A percentile compares a stretch with the other conserved stretches of the same genome.
These are phyloP conservation scores for Didymella arachidicola DNA, from an alignment of 2,329 filamentous ascomycete genomes.

Conservation along the genomic window DNA sequence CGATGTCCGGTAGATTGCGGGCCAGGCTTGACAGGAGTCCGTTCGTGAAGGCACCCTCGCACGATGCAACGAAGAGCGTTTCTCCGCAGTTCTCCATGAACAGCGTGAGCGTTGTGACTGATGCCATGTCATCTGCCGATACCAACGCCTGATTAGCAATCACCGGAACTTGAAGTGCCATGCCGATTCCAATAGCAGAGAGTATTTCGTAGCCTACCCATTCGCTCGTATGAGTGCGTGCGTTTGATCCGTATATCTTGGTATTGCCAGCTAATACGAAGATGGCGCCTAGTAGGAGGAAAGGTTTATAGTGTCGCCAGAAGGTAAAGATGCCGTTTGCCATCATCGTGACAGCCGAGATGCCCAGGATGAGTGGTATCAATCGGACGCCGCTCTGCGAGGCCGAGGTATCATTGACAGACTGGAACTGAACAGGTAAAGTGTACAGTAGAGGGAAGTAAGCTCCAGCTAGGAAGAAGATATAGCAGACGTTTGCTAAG, in stretches of 20 bases:
- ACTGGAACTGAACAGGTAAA: constrained; percentile 42
- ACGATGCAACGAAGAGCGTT: constrained; percentile 54
- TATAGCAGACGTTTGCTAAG: constrained; percentile 27
- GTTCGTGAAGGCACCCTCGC: constrained; percentile 54
- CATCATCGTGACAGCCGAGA: constrained; percentile 40
- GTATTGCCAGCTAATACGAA: constrained; percentile 30
- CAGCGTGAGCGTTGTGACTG: constrained; percentile 52
- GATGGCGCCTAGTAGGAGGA: constrained; percentile 47
- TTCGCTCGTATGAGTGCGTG: constrained; percentile 45
- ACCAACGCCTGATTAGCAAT: constrained; percentile 53
- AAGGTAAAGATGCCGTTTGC: constrained; percentile 37
- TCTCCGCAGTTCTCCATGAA: constrained; percentile 56
- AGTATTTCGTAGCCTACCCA: constrained; percentile 61
- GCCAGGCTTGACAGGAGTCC: constrained; percentile 47
- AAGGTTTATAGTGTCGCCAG: constrained; percentile 54
- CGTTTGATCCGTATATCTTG: constrained; percentile 48
- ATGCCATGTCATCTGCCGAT: constrained; percentile 48
- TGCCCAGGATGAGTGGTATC: constrained; percentile 40
- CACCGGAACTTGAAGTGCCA: constrained; percentile 52
- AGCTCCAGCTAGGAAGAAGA: constrained; percentile 37
- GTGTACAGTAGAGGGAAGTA: constrained; percentile 43
- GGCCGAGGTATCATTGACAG: constrained; percentile 35
- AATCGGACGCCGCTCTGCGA: constrained; percentile 38
- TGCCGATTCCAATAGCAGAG: constrained; percentile 54
- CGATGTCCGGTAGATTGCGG: constrained; percentile 46